Evolutionary conservation across 306 rosid genomes (phyloP).

Genomic region (Styphnolobium japonicum): DNA sequence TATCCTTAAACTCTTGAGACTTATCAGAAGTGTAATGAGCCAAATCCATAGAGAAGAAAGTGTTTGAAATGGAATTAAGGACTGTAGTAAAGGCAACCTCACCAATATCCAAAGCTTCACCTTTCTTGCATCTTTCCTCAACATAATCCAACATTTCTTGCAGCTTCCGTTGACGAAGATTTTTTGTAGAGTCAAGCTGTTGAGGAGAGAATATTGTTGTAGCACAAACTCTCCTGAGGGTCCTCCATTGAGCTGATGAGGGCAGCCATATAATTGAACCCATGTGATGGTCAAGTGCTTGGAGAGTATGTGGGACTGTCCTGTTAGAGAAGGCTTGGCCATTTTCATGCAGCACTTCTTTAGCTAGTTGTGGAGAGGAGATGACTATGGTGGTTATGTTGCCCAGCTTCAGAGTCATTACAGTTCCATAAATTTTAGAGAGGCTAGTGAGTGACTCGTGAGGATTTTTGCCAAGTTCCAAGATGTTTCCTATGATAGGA

Average conservation of each 20-base stretch:
- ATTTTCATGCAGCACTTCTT: conserved; percentile 14
- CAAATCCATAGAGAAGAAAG: conserved; percentile 19
- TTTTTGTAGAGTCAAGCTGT: conserved; percentile 14
- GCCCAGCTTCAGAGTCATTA: conserved; percentile 22
- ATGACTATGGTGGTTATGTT: conserved; percentile 14
- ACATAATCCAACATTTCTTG: conserved; percentile 4
- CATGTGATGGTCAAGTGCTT: not conserved
- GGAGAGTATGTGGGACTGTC: not conserved
- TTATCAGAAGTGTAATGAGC: not conserved
- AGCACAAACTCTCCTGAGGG: conserved; percentile 13
- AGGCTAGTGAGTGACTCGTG: conserved; percentile 12
- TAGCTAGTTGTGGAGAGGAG: conserved; percentile 23
- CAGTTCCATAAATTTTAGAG: conserved; percentile 16
- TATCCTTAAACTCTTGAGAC: conserved; percentile 7
- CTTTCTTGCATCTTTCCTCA: not conserved
- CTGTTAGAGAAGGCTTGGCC: not conserved
- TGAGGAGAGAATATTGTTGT: conserved; percentile 14
- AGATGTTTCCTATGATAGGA: conserved; percentile 24
- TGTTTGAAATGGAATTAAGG: conserved; percentile 3
- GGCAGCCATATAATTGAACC: not conserved
- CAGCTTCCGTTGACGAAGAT: not conserved
- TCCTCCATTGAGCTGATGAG: not conserved
- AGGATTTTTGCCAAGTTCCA: conserved; percentile 25
- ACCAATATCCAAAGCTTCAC: conserved; percentile 21
- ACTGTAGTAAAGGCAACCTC: not conserved